phyloP scores from a whole-genome alignment of 2,329 filamentous ascomycete species.

The Epichloe bromicola region DNA sequence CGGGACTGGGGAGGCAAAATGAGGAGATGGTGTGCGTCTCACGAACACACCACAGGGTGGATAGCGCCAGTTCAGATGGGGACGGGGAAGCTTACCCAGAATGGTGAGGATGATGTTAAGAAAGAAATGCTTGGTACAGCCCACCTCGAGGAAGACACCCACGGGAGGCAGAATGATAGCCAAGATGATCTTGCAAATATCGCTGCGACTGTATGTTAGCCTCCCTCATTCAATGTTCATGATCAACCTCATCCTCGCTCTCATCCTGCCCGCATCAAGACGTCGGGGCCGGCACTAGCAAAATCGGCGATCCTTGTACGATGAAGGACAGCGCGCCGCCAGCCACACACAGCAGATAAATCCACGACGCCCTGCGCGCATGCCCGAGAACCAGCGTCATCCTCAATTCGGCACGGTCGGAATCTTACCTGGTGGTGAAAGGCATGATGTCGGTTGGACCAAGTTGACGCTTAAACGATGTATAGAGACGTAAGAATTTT shows the following conservation, averaged over 20 bases:
- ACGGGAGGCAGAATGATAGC: slow-evolving; percentile 82
- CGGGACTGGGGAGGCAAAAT: neutral
- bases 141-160: slow-evolving; percentile 88
- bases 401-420: neutral
- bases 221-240: neutral
- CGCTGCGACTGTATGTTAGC: slow-evolving; percentile 18
- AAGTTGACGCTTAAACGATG: neutral
- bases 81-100: slow-evolving; percentile 33
- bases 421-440: slow-evolving; percentile 44
- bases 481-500: neutral
- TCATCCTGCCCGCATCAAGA: neutral
- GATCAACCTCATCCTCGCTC: too few species aligned
- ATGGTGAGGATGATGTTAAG: slow-evolving; percentile 89
- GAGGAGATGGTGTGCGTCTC: neutral
- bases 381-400: neutral
- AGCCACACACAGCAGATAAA: neutral
- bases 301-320: neutral
- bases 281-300: neutral
- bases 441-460: slow-evolving; percentile 32
- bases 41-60: neutral
- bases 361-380: neutral
- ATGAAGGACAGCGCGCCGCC: neutral
- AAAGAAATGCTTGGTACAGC: slow-evolving; percentile 73
- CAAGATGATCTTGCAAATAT: slow-evolving; percentile 61
- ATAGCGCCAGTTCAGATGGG: neutral